Percentiles rank a stretch among this genome's conserved stretches.
Evolutionary conservation across 1,284 basidiomycete species (phyloP).

Genomic region (Polyporus tsugae): DNA sequence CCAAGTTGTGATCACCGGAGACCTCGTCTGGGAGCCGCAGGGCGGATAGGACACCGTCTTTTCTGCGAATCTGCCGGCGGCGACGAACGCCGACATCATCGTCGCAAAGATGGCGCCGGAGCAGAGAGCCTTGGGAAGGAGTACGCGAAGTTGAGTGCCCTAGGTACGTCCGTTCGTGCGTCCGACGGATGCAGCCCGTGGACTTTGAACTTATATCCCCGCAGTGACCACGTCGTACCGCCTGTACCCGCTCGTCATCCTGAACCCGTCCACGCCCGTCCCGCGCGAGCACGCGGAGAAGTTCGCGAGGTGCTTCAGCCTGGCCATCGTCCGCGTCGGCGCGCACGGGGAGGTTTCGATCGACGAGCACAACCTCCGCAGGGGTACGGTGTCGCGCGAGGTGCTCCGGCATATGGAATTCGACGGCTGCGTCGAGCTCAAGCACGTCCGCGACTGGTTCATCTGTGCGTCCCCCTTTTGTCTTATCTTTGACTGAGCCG

Average conservation of each 20-base stretch:
- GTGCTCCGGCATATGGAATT: slow-evolving; percentile 95
- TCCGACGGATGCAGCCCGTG: not conserved
- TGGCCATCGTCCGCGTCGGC: slow-evolving; percentile 86
- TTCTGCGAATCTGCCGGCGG: slow-evolving; percentile 60
- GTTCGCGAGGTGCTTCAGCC: slow-evolving; percentile 90
- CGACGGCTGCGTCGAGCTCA: slow-evolving; percentile 84
- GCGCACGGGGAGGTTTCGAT: slow-evolving; percentile 49
- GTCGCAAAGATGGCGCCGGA: slow-evolving; percentile 95
- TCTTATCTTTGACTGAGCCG: not conserved
- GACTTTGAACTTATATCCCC: not conserved
- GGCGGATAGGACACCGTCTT: slow-evolving; percentile 82
- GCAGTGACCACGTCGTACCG: slow-evolving; percentile 95
- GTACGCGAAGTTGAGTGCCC: slow-evolving; percentile 98
- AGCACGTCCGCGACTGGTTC: slow-evolving; percentile 92
- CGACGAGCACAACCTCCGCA: slow-evolving; percentile 73
- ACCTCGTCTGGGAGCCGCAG: slow-evolving; percentile 85
- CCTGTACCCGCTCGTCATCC: slow-evolving; percentile 87
- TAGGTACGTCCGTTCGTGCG: slow-evolving; percentile 64
- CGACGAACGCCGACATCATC: slow-evolving; percentile 87
- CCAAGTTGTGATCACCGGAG: slow-evolving; percentile 72
- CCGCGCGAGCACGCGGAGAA: slow-evolving; percentile 73
- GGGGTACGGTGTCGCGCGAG: slow-evolving; percentile 93
- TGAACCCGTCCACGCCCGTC: slow-evolving; percentile 71
- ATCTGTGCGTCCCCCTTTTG: slow-evolving; percentile 69
- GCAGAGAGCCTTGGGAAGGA: slow-evolving; percentile 92